These are phyloP conservation scores for Penstemon barbatus DNA, from an alignment of 257 asterid genomes.

Conservation along the genomic window DNA sequence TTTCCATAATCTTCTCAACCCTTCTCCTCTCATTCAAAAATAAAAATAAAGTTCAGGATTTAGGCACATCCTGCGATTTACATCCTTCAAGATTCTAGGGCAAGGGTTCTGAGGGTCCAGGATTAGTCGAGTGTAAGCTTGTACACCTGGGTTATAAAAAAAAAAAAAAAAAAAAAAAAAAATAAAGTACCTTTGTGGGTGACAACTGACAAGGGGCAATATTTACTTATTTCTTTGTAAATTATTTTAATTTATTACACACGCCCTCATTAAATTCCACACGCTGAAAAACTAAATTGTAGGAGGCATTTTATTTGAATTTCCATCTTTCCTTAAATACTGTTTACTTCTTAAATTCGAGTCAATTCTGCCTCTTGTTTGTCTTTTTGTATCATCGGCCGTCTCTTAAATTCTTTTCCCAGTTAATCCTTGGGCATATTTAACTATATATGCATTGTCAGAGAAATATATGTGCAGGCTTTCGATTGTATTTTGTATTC, in stretches of 20 bases:
- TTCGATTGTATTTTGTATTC: background rate
- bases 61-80: too few relatives aligned
- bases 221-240: too few relatives aligned
- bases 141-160: too few relatives aligned
- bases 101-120: too few relatives aligned
- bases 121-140: too few relatives aligned
- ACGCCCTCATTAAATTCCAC: background rate
- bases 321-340: conserved; percentile 13
- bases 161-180: too few relatives aligned
- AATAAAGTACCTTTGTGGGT: too few relatives aligned
- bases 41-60: too few relatives aligned
- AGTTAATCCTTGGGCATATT: background rate
- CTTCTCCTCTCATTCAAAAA: too few relatives aligned
- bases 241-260: background rate
- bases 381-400: background rate
- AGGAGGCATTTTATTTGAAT: background rate
- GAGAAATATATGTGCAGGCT: conserved; percentile 1
- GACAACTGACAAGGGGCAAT: too few relatives aligned
- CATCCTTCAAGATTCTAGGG: too few relatives aligned
- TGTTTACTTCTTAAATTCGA: conserved; percentile 1
- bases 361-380: conserved; percentile 6
- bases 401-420: conserved; percentile 20
- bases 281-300: conserved; percentile 1
- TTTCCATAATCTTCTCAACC: too few relatives aligned
- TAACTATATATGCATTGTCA: background rate